Evolutionary conservation across 2,329 filamentous ascomycete genomes (phyloP).

Genomic region (Clathrospora elynae): DNA sequence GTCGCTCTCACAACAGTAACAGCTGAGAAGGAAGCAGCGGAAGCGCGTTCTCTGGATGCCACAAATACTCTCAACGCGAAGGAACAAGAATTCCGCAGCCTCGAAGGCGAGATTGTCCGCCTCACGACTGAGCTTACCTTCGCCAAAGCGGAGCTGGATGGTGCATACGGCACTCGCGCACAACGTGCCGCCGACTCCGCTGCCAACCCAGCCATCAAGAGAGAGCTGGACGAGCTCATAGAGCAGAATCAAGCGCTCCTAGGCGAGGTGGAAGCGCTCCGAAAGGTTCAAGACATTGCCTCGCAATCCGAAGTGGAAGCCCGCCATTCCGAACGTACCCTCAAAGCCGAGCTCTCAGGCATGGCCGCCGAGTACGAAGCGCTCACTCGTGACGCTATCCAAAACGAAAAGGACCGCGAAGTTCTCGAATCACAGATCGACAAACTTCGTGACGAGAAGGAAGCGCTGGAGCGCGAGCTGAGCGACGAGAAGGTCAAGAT

Average conservation of each 20-base stretch:
- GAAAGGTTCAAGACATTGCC: constrained; percentile 45
- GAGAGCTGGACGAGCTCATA: constrained; percentile 63
- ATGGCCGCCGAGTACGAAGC: constrained; percentile 72
- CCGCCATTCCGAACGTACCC: constrained; percentile 49
- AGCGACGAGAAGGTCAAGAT: constrained; percentile 70
- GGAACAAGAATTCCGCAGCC: constrained; percentile 43
- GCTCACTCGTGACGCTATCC: constrained; percentile 71
- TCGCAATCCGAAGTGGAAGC: constrained; percentile 45
- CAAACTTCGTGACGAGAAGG: constrained; percentile 65
- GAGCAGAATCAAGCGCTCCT: constrained; percentile 51
- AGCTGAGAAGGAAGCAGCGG: constrained; percentile 40
- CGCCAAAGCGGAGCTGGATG: constrained; percentile 86
- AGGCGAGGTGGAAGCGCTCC: constrained; percentile 52
- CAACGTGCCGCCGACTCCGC: constrained; percentile 71
- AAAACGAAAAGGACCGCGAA: constrained; percentile 73
- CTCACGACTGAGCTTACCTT: constrained; percentile 84
- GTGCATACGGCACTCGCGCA: constrained; percentile 82
- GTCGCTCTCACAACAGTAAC: constrained; percentile 34
- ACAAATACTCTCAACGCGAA: constrained; percentile 39
- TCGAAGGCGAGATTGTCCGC: constrained; percentile 68
- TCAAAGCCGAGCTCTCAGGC: constrained; percentile 69
- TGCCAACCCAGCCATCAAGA: constrained; percentile 61
- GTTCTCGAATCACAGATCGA: constrained; percentile 68
- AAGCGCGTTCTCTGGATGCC: constrained; percentile 36
- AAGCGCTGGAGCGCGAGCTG: constrained; percentile 66